Conservation (phyloP, 805 yeast species). For the Candida boidinii region DNA sequence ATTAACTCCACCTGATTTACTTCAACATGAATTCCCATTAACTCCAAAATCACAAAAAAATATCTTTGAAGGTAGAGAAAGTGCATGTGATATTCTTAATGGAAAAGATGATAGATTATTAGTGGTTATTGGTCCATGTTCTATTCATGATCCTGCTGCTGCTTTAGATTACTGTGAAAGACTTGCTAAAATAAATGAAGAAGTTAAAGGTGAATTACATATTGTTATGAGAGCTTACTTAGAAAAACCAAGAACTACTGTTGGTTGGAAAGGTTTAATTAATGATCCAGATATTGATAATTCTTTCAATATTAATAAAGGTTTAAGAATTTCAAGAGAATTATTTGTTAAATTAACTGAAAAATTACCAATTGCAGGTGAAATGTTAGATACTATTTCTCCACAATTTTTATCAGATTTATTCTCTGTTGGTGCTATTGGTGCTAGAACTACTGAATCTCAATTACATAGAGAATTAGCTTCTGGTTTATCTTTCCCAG, state of each 20-base stretch:
- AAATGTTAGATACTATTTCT: conserved; percentile 95
- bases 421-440: conserved; percentile 95
- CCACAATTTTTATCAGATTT: conserved; percentile 93
- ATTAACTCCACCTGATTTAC: conserved; percentile 86
- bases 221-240: conserved; percentile 96
- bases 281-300: conserved; percentile 96
- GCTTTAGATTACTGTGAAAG: conserved; percentile 81
- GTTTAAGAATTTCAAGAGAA: conserved; percentile 80
- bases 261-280: conserved; percentile 98
- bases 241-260: conserved; percentile 97
- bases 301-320: conserved; percentile 89
- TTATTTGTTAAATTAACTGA: conserved; percentile 79
- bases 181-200: conserved; percentile 48
- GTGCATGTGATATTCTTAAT: conserved; percentile 60
- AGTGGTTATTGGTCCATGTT: conserved; percentile 94
- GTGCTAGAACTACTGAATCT: conserved; percentile 98
- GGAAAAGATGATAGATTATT: conserved; percentile 84
- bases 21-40: conserved; percentile 79
- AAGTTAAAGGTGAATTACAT: conserved; percentile 64
- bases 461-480: conserved; percentile 96
- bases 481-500: conserved; percentile 94
- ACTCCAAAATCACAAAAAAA: conserved; percentile 48
- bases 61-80: conserved; percentile 70
- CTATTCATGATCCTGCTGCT: conserved; percentile 89
- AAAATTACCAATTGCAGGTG: conserved; percentile 88